Conservation (phyloP, 306 rosid genomes). For the Ochetophila trinervis region DNA sequence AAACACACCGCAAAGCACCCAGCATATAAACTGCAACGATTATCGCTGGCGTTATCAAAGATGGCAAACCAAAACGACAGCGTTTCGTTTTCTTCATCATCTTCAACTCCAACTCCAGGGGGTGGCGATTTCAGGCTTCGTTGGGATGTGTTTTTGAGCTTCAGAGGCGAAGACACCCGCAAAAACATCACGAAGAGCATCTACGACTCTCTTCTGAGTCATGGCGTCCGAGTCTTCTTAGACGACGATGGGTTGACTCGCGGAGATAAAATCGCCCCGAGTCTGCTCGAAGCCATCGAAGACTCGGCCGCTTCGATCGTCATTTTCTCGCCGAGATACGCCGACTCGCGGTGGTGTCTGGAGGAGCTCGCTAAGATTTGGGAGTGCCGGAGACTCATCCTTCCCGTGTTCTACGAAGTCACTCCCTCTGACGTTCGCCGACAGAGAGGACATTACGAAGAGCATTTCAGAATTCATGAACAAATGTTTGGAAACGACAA, state of each 20-base stretch:
- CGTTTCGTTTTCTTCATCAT: background rate
- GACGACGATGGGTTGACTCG: constrained; percentile 35
- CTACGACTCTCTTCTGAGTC: background rate
- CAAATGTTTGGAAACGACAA: background rate
- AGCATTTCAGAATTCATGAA: constrained; percentile 26
- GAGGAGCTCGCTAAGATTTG: constrained; percentile 35
- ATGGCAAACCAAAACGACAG: background rate
- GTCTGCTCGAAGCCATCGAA: background rate
- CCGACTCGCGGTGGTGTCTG: constrained; percentile 39
- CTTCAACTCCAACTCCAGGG: constrained; percentile 15
- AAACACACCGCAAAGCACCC: too few species aligned
- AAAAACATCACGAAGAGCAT: constrained; percentile 14
- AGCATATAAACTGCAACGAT: too few species aligned
- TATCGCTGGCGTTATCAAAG: too few species aligned
- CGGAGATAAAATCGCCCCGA: constrained; percentile 15
- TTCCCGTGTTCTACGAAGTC: constrained; percentile 41
- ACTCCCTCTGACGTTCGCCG: constrained; percentile 47
- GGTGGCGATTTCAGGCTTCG: constrained; percentile 24
- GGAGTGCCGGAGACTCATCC: constrained; percentile 11
- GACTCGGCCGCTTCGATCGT: constrained; percentile 8
- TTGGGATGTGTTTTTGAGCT: constrained; percentile 46
- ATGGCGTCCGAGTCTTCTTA: constrained; percentile 27
- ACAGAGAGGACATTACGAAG: constrained; percentile 39
- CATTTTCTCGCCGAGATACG: constrained; percentile 31
- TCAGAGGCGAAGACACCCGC: constrained; percentile 43